A percentile compares a stretch with the other conserved stretches of the same genome.
Conservation (phyloP, 2,329 filamentous ascomycete genomes). For the Phyllosticta paracitricarpa region DNA sequence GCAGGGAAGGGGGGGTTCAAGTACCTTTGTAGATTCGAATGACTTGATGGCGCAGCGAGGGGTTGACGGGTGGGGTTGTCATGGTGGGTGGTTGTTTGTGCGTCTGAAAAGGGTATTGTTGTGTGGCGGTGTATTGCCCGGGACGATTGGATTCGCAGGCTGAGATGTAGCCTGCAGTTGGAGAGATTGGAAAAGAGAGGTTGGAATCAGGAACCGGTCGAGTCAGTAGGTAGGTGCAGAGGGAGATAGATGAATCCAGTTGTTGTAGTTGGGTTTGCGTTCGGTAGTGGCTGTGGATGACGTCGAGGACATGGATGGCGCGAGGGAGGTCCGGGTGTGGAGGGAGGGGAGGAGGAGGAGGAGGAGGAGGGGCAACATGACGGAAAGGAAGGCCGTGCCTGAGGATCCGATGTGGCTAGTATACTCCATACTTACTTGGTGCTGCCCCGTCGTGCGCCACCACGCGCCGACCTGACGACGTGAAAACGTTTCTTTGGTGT, state of each 20-base stretch:
- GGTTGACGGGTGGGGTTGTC: background rate
- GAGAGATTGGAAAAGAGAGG: no score
- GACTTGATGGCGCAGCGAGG: slow-evolving; percentile 59
- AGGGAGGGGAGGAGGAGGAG: no score
- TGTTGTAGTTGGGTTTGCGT: background rate
- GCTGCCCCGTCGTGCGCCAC: background rate
- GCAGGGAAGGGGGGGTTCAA: background rate
- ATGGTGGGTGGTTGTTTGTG: background rate
- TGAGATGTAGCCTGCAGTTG: no score
- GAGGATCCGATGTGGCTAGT: background rate
- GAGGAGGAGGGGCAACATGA: no score
- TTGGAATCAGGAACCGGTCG: background rate
- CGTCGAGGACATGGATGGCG: background rate
- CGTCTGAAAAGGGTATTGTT: no score
- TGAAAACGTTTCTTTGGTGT: background rate
- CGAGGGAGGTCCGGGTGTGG: no score
- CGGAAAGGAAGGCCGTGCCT: no score
- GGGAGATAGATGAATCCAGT: no score
- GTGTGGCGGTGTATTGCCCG: no score
- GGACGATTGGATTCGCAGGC: no score
- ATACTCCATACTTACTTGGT: no score
- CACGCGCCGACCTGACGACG: background rate
- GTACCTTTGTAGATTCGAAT: slow-evolving; percentile 82
- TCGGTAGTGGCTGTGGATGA: background rate
- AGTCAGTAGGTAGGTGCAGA: background rate